Evolutionary conservation across 75 land plant genomes (phyloP).

Genomic region (Picea glauca): DNA sequence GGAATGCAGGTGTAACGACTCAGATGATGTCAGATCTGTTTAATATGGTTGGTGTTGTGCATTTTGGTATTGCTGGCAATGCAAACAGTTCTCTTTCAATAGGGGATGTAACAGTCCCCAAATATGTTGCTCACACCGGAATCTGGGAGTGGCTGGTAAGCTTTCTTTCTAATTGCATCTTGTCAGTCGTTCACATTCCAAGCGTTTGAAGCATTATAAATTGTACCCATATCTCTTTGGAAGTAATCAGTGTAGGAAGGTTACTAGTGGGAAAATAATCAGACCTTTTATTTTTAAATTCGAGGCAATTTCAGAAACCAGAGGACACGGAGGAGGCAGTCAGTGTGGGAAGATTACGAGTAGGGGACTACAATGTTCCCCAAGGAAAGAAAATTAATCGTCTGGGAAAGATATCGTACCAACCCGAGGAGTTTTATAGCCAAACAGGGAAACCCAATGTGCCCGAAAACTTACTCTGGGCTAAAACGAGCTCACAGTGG

Average conservation of each 20-base stretch:
- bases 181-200: too few species aligned
- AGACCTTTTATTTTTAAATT: too few species aligned
- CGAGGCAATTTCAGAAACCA: too few species aligned
- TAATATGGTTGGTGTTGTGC: conserved; percentile 24
- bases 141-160: conserved; percentile 31
- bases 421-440: conserved; percentile 6
- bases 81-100: conserved; percentile 22
- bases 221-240: too few species aligned
- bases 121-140: conserved; percentile 30
- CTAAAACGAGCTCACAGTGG: conserved; percentile 1
- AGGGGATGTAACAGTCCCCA: conserved; percentile 32
- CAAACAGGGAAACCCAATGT: conserved; percentile 12
- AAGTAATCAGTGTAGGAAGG: not conserved
- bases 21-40: conserved; percentile 28
- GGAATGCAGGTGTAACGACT: conserved; percentile 39
- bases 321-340: not conserved
- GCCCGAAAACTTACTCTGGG: conserved; percentile 7
- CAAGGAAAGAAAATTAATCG: conserved; percentile 11
- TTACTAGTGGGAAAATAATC: not conserved
- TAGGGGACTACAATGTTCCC: conserved; percentile 24
- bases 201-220: too few species aligned
- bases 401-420: conserved; percentile 16
- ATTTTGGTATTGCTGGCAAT: conserved; percentile 48
- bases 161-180: not conserved
- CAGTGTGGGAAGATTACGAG: conserved; percentile 10